Percentiles rank a stretch among this genome's conserved stretches.
Conservation (phyloP, 495 filamentous ascomycete genomes). For the Evernia prunastri region DNA sequence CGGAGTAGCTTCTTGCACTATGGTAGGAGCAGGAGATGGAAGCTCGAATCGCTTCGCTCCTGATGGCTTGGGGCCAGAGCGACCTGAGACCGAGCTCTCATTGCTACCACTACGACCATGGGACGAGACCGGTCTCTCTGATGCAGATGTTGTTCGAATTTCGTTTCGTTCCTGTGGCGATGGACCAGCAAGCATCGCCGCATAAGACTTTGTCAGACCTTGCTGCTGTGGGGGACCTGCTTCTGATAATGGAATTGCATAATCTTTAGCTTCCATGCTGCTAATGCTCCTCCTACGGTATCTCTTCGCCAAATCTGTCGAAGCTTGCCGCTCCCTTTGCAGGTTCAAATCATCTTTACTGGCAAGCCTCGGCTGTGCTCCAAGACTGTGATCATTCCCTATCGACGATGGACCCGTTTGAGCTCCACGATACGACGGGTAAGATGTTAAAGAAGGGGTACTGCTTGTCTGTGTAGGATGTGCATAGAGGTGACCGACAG, state of each 20-base stretch:
- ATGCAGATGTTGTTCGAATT: slow-evolving; percentile 10
- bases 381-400: slow-evolving; percentile 3
- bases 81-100: slow-evolving; percentile 49
- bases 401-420: slow-evolving; percentile 14
- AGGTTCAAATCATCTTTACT: slow-evolving; percentile 51
- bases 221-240: slow-evolving; percentile 15
- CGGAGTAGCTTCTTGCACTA: slow-evolving; percentile 24
- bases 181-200: slow-evolving; percentile 25
- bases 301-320: slow-evolving; percentile 61
- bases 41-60: slow-evolving; percentile 26
- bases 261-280: slow-evolving; percentile 62
- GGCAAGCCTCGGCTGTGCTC: slow-evolving; percentile 23
- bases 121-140: slow-evolving; percentile 42
- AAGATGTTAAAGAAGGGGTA: slow-evolving; percentile 27
- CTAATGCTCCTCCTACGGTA: slow-evolving; percentile 80
- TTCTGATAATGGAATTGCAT: slow-evolving; percentile 31
- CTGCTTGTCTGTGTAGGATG: slow-evolving; percentile 31
- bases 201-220: slow-evolving; percentile 25
- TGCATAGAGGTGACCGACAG: slow-evolving; percentile 36
- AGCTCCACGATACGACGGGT: slow-evolving; percentile 26
- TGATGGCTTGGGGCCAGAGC: slow-evolving; percentile 33
- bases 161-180: slow-evolving; percentile 25
- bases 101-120: slow-evolving; percentile 55
- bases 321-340: slow-evolving; percentile 32
- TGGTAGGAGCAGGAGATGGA: slow-evolving; percentile 10